Percentiles rank a stretch among this genome's conserved stretches.
phyloP scores from a whole-genome alignment of 345 rosid genomes.

The Brassica nigra region DNA sequence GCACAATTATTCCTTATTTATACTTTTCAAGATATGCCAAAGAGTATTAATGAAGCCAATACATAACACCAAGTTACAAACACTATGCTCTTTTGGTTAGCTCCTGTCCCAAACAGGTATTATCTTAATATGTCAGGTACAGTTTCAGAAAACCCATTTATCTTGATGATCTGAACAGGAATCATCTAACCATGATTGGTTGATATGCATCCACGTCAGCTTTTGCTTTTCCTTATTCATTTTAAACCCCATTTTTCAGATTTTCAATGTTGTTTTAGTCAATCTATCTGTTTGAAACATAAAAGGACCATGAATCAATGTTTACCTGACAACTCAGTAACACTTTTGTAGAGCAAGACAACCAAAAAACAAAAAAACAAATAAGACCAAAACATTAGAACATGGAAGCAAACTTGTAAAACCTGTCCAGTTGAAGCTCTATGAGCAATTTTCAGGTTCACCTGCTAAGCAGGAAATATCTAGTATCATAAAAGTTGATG shows the following conservation, averaged over 20 bases:
- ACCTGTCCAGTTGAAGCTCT: slow-evolving; percentile 82
- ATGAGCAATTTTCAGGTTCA: slow-evolving; percentile 94
- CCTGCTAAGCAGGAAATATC: slow-evolving; percentile 89
- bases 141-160: slow-evolving; percentile 28
- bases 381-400: slow-evolving; percentile 13
- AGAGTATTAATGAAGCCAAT: slow-evolving; percentile 10
- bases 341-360: slow-evolving; percentile 34
- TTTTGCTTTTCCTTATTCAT: slow-evolving; percentile 26
- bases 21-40: background rate
- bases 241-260: slow-evolving; percentile 18
- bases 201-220: slow-evolving; percentile 38
- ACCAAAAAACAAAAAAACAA: background rate
- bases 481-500: slow-evolving; percentile 69
- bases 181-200: slow-evolving; percentile 36
- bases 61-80: background rate
- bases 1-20: background rate
- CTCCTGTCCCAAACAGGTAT: slow-evolving; percentile 21
- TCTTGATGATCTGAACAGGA: slow-evolving; percentile 29
- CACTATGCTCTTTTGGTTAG: slow-evolving; percentile 26
- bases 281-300: background rate
- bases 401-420: slow-evolving; percentile 4
- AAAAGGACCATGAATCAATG: slow-evolving; percentile 21
- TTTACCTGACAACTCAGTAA: slow-evolving; percentile 33
- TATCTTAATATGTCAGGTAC: slow-evolving; percentile 21
- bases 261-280: background rate